phyloP scores from a whole-genome alignment of 306 rosid genomes.

The Vigna radiata region DNA sequence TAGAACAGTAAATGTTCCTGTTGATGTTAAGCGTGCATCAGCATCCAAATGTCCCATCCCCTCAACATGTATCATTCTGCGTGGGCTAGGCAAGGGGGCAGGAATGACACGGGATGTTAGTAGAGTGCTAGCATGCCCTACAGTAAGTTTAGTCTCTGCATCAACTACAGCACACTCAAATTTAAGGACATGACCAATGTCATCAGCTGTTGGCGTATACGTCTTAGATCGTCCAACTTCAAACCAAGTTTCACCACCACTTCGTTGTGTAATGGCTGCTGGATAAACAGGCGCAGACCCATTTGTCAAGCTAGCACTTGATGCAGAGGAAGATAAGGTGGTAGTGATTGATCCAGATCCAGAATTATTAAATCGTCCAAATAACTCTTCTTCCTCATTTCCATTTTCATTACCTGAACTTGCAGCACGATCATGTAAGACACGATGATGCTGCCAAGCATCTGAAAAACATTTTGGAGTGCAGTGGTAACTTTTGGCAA shows the following conservation, averaged over 20 bases:
- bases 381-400: conserved; percentile 90
- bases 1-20: conserved; percentile 92
- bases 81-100: conserved; percentile 95
- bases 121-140: conserved; percentile 72
- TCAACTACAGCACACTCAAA: conserved; percentile 95
- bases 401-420: conserved; percentile 95
- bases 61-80: conserved; percentile 72
- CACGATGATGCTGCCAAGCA: conserved; percentile 99
- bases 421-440: conserved; percentile 97
- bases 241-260: conserved; percentile 95
- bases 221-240: conserved; percentile 91
- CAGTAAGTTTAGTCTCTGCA: conserved; percentile 73
- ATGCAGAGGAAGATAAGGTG: conserved; percentile 68
- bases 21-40: conserved; percentile 75
- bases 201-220: conserved; percentile 94
- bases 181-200: conserved; percentile 92
- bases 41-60: conserved; percentile 79
- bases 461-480: conserved; percentile 97
- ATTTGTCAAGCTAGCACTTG: conserved; percentile 78
- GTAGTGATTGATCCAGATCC: conserved; percentile 69
- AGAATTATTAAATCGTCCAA: conserved; percentile 78
- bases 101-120: conserved; percentile 97
- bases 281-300: conserved; percentile 88
- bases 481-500: conserved; percentile 93
- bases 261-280: conserved; percentile 79